These are phyloP conservation scores for Russula dissimulans DNA, from an alignment of 768 basidiomycete genomes.

Conservation along the genomic window DNA sequence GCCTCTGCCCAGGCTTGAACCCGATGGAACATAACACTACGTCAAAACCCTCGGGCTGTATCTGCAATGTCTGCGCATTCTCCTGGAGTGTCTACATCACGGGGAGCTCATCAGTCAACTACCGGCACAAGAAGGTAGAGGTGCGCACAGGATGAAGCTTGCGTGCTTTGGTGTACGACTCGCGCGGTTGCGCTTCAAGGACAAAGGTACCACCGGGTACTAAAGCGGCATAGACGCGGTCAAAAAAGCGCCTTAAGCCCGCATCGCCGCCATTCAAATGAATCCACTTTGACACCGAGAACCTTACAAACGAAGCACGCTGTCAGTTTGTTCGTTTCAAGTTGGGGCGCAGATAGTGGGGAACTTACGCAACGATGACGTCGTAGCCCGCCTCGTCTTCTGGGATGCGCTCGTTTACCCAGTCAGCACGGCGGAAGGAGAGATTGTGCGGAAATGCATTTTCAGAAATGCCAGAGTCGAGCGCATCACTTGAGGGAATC, in stretches of 20 bases:
- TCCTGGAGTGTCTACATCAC: constrained; percentile 43
- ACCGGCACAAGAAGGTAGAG: neutral
- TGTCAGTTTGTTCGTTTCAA: neutral
- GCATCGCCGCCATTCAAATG: constrained; percentile 76
- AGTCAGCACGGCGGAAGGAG: constrained; percentile 62
- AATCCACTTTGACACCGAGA: constrained; percentile 90
- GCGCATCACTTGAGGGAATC: constrained; percentile 38
- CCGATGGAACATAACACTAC: constrained; percentile 48
- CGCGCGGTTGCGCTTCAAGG: constrained; percentile 81
- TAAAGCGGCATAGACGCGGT: constrained; percentile 46
- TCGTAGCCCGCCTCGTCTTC: constrained; percentile 61
- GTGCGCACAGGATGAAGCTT: constrained; percentile 49
- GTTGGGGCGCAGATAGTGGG: neutral
- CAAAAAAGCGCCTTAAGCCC: constrained; percentile 61
- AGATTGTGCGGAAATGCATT: constrained; percentile 70
- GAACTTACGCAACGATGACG: constrained; percentile 65
- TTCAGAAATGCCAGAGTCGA: constrained; percentile 20
- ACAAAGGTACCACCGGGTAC: constrained; percentile 58
- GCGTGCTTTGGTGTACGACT: constrained; percentile 70
- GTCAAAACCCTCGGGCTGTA: constrained; percentile 60
- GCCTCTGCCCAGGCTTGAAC: constrained; percentile 40
- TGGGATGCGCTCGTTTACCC: constrained; percentile 47
- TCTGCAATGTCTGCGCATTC: constrained; percentile 42
- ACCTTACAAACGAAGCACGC: constrained; percentile 31
- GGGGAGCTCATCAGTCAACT: neutral